Evolutionary conservation across 2,329 filamentous ascomycete genomes (phyloP), one percentile per base, ranked within the genome.

Genomic region (Penicillium glabrum): DNA sequence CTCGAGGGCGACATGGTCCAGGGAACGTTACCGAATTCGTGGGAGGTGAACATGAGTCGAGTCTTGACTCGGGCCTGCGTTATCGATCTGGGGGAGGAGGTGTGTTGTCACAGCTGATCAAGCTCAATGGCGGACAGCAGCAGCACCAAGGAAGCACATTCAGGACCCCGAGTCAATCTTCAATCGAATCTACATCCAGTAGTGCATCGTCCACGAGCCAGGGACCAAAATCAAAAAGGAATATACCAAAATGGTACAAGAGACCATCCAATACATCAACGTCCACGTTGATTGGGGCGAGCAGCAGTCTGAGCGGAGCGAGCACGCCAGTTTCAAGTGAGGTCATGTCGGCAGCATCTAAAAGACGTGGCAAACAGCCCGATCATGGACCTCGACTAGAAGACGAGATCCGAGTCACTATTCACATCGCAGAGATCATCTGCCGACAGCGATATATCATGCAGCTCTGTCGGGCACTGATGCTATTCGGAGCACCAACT

Each of bases 401-500:
- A 47, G 78, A 84, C 29, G 79, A 85, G 59, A 80, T 83, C 57
- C 77, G 79, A 57, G 84, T 86, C 57, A 85, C 82, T 5, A 77
- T 83, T 5, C 83, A 86, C 67, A 82, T 87, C 59, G 83, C 83
- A 19, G 83, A 85, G 57, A 93, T 89, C 16, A 82, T 96, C 26
- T 86, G 87, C 53, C 85, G 92, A 4, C 91, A 96, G 65, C 85
- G 86, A 49, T 96, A 96, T 71, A 83, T 97, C 16, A 82, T 93
- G 58, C 92, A 90, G 73, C 83, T 97, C 37, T 96, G 92, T 70
- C 85, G 86, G 46, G 90, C 90, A 1, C 77, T 96, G 56, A 96
- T 97, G 91, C 80, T 86, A 68, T 96, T 90, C 62, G 93, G 93
- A n/a, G 93, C 93, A 0, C 93, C 93, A 1, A 96, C 92, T 0